A percentile compares a stretch with the other conserved stretches of the same genome.
phyloP scores from a whole-genome alignment of 1,284 basidiomycete genomes.

The Taiwanofungus camphoratus region DNA sequence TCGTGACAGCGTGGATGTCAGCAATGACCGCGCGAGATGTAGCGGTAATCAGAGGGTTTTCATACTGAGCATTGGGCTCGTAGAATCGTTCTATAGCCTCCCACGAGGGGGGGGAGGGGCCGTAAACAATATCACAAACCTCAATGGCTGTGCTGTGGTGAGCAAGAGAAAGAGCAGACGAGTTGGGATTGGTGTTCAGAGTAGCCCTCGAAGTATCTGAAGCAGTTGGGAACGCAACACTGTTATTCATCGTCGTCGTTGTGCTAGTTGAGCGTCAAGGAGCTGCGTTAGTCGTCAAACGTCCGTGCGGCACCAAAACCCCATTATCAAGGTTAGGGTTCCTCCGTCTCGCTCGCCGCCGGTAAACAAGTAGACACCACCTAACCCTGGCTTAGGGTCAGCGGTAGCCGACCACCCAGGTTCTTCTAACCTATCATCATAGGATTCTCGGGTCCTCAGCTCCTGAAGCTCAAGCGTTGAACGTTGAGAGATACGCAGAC shows the following conservation, averaged over 20 bases:
- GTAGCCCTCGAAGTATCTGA: background rate
- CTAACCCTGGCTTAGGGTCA: too few species aligned
- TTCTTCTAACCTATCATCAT: too few species aligned
- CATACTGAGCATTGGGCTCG: slow-evolving; percentile 66
- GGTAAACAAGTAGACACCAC: too few species aligned
- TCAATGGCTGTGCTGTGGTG: slow-evolving; percentile 55
- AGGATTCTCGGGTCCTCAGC: too few species aligned
- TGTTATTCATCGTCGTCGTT: slow-evolving; percentile 11
- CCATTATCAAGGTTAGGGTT: background rate
- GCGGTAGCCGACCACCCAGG: too few species aligned
- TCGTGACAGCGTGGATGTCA: slow-evolving; percentile 58
- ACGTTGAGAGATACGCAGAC: too few species aligned
- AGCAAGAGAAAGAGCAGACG: slow-evolving; percentile 35
- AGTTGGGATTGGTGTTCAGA: slow-evolving; percentile 6
- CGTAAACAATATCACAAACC: slow-evolving; percentile 62
- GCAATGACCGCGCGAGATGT: slow-evolving; percentile 64
- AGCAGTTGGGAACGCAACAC: slow-evolving; percentile 5
- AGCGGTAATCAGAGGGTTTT: slow-evolving; percentile 70
- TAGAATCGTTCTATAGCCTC: slow-evolving; percentile 57
- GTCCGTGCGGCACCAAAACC: background rate
- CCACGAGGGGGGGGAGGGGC: slow-evolving; percentile 39
- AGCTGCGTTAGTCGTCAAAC: too few species aligned
- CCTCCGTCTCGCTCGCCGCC: too few species aligned
- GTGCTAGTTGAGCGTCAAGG: too few species aligned
- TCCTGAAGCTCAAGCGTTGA: too few species aligned